These are phyloP conservation scores for Sporothrix globosa DNA, from an alignment of 2,329 filamentous ascomycete species.

Conservation along the genomic window DNA sequence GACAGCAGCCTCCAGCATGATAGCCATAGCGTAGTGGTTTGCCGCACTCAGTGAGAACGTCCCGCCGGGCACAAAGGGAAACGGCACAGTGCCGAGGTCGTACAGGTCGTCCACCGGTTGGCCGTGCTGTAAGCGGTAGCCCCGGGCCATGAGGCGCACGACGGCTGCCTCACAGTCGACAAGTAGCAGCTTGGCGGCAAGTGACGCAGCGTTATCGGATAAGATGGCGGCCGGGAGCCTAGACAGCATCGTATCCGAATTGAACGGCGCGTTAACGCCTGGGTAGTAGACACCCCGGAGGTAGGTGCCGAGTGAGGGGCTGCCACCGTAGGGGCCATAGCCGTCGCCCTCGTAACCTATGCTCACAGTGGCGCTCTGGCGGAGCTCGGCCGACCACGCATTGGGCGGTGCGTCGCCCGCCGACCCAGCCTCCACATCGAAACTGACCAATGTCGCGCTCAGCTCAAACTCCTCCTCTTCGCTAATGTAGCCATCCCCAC, in stretches of 20 bases:
- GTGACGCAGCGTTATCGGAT: conserved; percentile 52
- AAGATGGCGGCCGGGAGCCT: conserved; percentile 55
- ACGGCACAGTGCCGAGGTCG: conserved; percentile 43
- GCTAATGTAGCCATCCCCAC: conserved; percentile 58
- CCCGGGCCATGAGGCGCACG: conserved; percentile 50
- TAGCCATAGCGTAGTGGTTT: conserved; percentile 52
- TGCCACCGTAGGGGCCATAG: conserved; percentile 8
- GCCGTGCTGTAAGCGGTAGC: conserved; percentile 47
- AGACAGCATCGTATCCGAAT: conserved; percentile 52
- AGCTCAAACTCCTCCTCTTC: conserved; percentile 58
- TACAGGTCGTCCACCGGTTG: conserved; percentile 48
- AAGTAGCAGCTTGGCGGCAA: conserved; percentile 49
- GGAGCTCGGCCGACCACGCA: conserved; percentile 62
- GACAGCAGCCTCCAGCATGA: conserved; percentile 52
- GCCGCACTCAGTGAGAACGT: conserved; percentile 47
- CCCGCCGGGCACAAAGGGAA: not conserved
- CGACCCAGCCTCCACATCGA: conserved; percentile 63
- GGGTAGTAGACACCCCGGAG: conserved; percentile 28
- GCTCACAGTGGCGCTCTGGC: conserved; percentile 48
- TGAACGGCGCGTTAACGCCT: conserved; percentile 37
- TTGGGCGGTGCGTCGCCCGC: conserved; percentile 55
- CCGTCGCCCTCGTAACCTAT: conserved; percentile 19
- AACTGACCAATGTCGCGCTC: conserved; percentile 62
- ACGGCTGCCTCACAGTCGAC: conserved; percentile 54
- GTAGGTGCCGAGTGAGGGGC: conserved; percentile 26